phyloP scores from a whole-genome alignment of 2,329 filamentous ascomycete species.

The Ophiostoma sp. region DNA sequence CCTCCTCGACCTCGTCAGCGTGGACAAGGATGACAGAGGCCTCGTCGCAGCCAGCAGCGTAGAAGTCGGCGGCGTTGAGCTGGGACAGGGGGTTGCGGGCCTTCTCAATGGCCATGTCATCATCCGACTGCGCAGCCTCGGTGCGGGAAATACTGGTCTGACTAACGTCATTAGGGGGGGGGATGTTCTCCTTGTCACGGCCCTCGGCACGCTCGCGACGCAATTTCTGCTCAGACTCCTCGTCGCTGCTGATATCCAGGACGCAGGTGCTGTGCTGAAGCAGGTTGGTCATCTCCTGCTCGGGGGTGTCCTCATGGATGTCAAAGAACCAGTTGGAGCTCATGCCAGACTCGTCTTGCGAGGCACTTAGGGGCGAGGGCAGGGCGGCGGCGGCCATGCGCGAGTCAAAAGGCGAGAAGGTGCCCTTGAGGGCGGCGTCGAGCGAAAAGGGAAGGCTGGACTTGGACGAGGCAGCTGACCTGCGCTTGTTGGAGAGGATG shows the following conservation, averaged over 20 bases:
- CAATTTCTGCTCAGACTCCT: conserved; percentile 59
- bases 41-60: conserved; percentile 59
- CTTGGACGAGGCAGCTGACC: conserved; percentile 47
- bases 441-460: conserved; percentile 67
- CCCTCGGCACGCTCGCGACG: conserved; percentile 51
- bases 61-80: conserved; percentile 62
- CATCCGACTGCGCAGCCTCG: conserved; percentile 26
- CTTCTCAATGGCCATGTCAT: conserved; percentile 59
- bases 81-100: conserved; percentile 61
- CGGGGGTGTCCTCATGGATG: conserved; percentile 86
- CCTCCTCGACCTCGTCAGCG: conserved; percentile 32
- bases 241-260: conserved; percentile 85
- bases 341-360: conserved; percentile 42
- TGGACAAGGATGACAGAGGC: conserved; percentile 56
- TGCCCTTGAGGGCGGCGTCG: conserved; percentile 74
- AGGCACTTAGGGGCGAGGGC: conserved; percentile 31
- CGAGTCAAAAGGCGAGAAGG: conserved; percentile 57
- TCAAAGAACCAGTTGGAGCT: conserved; percentile 81
- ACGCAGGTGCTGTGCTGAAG: conserved; percentile 85
- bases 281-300: conserved; percentile 86
- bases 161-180: conserved; percentile 62
- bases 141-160: conserved; percentile 42
- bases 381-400: conserved; percentile 27
- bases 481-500: conserved; percentile 51
- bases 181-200: conserved; percentile 87